Evolutionary conservation across 2,329 filamentous ascomycete species (phyloP).

Genomic region (Botrytis byssoidea): DNA sequence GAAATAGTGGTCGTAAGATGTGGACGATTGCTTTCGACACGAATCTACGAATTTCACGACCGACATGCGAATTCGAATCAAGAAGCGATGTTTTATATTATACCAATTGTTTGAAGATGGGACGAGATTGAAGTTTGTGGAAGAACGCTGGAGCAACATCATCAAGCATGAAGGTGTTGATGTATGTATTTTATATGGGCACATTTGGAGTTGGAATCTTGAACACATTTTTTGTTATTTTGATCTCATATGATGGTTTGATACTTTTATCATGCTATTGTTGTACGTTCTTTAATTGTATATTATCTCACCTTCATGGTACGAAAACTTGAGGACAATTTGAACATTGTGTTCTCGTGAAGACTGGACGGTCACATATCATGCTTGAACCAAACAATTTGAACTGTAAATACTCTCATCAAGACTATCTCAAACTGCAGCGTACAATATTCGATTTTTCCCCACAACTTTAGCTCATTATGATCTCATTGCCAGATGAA

Average conservation of each 20-base stretch:
- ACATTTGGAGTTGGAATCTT: not conserved
- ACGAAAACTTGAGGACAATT: no score
- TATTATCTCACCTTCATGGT: not conserved
- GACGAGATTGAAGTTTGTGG: not conserved
- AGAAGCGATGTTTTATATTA: not conserved
- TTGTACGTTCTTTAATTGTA: not conserved
- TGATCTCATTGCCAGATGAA: not conserved
- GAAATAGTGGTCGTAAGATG: not conserved
- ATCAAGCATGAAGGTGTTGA: not conserved
- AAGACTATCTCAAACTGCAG: not conserved
- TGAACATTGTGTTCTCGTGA: not conserved
- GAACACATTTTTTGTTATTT: not conserved
- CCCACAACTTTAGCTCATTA: not conserved
- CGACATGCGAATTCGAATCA: not conserved
- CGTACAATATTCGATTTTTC: not conserved
- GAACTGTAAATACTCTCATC: not conserved
- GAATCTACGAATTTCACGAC: constrained; percentile 9
- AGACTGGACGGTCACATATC: not conserved
- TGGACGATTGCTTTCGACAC: not conserved
- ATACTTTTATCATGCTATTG: not conserved
- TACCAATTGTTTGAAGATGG: not conserved
- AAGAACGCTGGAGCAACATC: not conserved
- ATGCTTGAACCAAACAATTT: not conserved
- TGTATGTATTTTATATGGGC: not conserved
- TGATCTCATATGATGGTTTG: not conserved